Percentiles rank a stretch among this genome's conserved stretches.
Evolutionary conservation across 148 eudicot species (phyloP).

Genomic region (Fagopyrum homotropicum): DNA sequence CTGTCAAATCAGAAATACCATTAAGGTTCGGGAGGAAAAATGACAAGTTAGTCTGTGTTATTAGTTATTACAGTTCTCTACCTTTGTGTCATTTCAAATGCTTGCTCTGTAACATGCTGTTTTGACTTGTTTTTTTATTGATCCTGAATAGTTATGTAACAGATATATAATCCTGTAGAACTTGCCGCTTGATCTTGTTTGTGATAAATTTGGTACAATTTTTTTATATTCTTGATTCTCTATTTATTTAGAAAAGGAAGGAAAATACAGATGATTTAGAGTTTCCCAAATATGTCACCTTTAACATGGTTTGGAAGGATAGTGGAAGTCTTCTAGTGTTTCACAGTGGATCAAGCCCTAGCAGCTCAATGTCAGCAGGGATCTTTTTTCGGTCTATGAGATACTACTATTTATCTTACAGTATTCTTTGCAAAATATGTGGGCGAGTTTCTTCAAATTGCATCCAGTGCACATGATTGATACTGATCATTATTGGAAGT

Average conservation of each 20-base stretch:
- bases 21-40: background rate
- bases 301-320: background rate
- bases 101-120: background rate
- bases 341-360: background rate
- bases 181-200: background rate
- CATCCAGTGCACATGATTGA: background rate
- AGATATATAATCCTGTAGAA: background rate
- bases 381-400: background rate
- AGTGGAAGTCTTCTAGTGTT: background rate
- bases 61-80: background rate
- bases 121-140: background rate
- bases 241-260: background rate
- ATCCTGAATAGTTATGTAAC: background rate
- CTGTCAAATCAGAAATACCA: background rate
- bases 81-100: background rate
- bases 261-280: background rate
- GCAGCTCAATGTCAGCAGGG: background rate
- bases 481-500: background rate
- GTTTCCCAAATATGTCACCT: background rate
- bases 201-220: background rate
- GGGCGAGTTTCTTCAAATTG: background rate
- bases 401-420: background rate
- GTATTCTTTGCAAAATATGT: background rate
- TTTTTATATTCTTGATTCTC: background rate
- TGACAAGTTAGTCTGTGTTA: background rate